Base-by-base conservation (phyloP, 2,329 filamentous ascomycete genomes). In the Incumbomyces delicatus region DNA sequence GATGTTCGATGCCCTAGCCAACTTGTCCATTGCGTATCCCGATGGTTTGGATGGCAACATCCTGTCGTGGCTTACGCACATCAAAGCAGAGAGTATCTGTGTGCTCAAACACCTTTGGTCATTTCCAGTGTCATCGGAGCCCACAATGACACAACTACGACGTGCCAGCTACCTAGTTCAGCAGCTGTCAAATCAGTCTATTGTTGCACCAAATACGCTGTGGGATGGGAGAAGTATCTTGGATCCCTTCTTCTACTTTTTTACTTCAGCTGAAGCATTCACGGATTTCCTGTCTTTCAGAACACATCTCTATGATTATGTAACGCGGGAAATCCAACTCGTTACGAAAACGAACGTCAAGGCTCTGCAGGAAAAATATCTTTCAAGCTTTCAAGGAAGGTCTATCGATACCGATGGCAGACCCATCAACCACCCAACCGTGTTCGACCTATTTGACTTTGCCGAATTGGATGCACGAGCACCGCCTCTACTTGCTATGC, bases 401-500 rank as follows among this genome's bases (percentile, higher is more conserved):
- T 80, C 83, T 35, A 79, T 87, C 6, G 72, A 77, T 10, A 76
- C 83, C 12, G 78, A 78, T 49, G 81, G 83, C 40, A 77, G 85
- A 45, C 70, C 79, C 4, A 70, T 84, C 32, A 68, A 72, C 22
- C 84, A 87, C 48, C 76, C 83, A 1, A 88, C 85, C 2, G 76
- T 96, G 6, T 95, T 96, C 59, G 88, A 95, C 54, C 74, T 96
- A 17, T 92, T 94, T 58, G 92, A 98, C 65, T 96, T 96, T 58
- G 76, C 92, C 61, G 81, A 85, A 50, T 64, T 83, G 10, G 73
- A 77, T 40, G 70, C 81, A 33, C 64, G 67, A 1, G 63, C 64
- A 48, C 31, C 32, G 11, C 20, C 18, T 10, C 60, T 64, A 11
- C 58, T 67, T 36, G 60, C 74, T 2, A 63, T 75, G 2, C 78